Base-by-base conservation (phyloP, 1,284 basidiomycete species). In the Mycena citricolor region DNA sequence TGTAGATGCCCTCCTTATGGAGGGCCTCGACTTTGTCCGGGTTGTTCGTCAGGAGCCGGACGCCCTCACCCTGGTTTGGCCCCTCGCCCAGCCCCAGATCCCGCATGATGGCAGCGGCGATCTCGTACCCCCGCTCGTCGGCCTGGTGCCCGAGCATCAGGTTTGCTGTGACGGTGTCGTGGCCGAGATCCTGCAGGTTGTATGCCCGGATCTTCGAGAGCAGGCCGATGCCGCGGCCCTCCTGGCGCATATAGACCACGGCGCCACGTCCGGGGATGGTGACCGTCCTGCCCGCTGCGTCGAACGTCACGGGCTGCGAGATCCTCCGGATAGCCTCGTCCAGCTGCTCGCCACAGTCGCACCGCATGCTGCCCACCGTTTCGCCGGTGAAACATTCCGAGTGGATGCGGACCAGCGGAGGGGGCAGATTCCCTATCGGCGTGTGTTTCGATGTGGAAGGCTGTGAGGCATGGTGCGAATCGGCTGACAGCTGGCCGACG, bases 311-410 rank as follows among this genome's bases (percentile, higher is more conserved):
- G 32, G 89, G 84, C 60, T 83, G 78, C 13, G 87, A 88, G 54
- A 99, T 98, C 54, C 88, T 83, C 8, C 93, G 82, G 55, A 99
- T 85, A 20, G 97, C 94, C 64, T 98, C 94, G 66, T 98, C 94
- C 12, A 99, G 77, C 65, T 99, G 97, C 65, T 99, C 94, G 14
- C 97, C 97, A 61, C 97, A 99, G 65, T 99, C 97, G 65, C 97
- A 99, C 23, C 97, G 86, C 86, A 97, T 94, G 61, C 92, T 95
- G 8, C 97, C 97, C 48, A 98, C 86, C 8, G 94, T 99, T 68
- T 99, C 97, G 30, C 97, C 97, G 0, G 97, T 99, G 67, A 94
- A 99, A 65, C 97, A 52, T 37, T 52, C 97, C 16, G 92, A 95
- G 68, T 99, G 97, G 42, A 99, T 94, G 17, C 97, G 83, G 24